A percentile compares a stretch with the other conserved stretches of the same genome.
These are phyloP conservation scores for Claviceps capensis DNA, from an alignment of 2,329 filamentous ascomycete genomes.

Conservation along the genomic window DNA sequence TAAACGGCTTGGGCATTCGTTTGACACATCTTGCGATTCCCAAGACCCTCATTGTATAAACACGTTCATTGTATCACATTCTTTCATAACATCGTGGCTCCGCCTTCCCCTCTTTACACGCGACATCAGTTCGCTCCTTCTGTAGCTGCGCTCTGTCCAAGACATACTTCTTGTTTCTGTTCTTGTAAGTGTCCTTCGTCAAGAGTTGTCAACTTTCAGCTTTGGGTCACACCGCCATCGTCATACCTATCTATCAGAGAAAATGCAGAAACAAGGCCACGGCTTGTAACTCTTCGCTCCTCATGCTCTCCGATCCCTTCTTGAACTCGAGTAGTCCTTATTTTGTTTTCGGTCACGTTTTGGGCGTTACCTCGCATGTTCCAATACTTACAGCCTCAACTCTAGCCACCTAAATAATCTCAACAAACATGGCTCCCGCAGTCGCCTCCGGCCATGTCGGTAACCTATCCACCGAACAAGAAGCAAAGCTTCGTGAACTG, in stretches of 20 bases:
- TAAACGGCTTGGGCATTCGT: no score
- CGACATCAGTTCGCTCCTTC: background rate
- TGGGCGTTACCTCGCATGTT: no score
- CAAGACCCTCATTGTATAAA: no score
- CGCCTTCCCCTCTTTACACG: background rate
- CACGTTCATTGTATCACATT: background rate
- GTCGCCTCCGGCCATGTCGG: slow-evolving; percentile 8
- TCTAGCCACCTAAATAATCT: background rate
- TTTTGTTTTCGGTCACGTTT: no score
- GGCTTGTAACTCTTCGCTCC: background rate
- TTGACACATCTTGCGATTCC: no score
- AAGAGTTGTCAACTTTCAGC: background rate
- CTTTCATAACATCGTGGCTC: background rate
- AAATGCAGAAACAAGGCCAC: background rate
- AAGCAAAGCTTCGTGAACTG: slow-evolving; percentile 12
- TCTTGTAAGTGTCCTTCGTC: no score
- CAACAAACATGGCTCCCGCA: background rate
- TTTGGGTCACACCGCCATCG: background rate
- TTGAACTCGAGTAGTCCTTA: no score
- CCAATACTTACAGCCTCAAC: background rate
- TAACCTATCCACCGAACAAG: slow-evolving; percentile 12
- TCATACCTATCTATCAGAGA: background rate
- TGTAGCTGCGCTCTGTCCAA: background rate
- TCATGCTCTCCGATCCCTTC: no score
- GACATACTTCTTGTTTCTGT: background rate